Conservation (phyloP, 768 basidiomycete genomes). For the Paxillus ammoniavirescens region DNA sequence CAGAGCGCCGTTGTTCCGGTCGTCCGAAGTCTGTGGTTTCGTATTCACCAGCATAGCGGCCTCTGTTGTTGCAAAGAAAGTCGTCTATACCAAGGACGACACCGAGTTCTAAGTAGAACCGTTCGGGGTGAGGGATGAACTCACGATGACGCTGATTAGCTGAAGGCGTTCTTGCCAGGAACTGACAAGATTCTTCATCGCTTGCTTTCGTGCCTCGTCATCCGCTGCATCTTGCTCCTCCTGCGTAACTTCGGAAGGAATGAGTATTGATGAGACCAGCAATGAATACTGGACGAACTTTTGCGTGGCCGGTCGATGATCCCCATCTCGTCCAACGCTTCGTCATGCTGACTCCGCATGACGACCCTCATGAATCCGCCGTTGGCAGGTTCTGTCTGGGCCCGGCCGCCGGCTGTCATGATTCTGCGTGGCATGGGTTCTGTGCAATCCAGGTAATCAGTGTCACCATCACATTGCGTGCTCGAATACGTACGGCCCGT, state of each 20-base stretch:
- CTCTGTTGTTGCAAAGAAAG: conserved; percentile 61
- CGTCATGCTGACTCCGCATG: conserved; percentile 7
- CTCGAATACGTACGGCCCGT: conserved; percentile 3
- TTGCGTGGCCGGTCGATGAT: conserved; percentile 6
- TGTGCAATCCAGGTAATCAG: conserved; percentile 6
- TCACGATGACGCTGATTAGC: conserved; percentile 57
- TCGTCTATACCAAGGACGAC: conserved; percentile 40
- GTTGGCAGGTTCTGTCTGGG: conserved; percentile 17
- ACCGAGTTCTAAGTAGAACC: background rate
- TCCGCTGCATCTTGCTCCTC: conserved; percentile 50
- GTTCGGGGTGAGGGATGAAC: conserved; percentile 16
- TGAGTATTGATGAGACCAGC: background rate
- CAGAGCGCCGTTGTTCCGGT: conserved; percentile 13
- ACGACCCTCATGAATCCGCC: conserved; percentile 23
- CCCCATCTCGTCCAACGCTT: conserved; percentile 15
- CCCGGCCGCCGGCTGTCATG: conserved; percentile 10
- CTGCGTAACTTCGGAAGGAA: conserved; percentile 38
- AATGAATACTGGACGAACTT: conserved; percentile 11
- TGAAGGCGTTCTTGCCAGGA: conserved; percentile 65
- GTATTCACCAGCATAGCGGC: conserved; percentile 49
- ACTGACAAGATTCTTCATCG: conserved; percentile 50
- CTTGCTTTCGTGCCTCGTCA: conserved; percentile 42
- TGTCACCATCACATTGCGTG: background rate
- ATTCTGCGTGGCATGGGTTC: conserved; percentile 8
- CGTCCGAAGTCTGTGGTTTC: conserved; percentile 25